Evolutionary conservation across 345 rosid species (phyloP).

Genomic region (Salix udensis): DNA sequence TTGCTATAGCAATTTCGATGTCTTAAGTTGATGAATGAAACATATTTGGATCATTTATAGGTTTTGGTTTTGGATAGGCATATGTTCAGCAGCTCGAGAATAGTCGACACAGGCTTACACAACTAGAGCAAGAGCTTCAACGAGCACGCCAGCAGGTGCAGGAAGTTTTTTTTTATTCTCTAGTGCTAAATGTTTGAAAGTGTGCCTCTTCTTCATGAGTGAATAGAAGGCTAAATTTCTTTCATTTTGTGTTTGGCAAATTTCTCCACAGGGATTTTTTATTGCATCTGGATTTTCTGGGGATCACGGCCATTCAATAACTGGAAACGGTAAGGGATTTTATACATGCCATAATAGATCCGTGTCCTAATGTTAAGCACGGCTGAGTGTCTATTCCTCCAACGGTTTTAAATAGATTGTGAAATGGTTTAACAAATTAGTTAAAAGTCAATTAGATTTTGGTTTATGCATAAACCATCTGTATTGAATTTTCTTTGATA

Average conservation of each 20-base stretch:
- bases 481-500: background rate
- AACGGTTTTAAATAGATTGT: background rate
- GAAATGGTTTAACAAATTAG: background rate
- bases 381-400: background rate
- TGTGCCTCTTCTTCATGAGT: background rate
- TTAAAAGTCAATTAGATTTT: background rate
- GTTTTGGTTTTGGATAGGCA: constrained; percentile 65
- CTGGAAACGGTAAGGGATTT: constrained; percentile 53
- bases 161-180: background rate
- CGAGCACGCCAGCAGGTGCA: constrained; percentile 71
- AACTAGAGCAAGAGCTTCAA: constrained; percentile 84
- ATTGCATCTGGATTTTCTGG: constrained; percentile 43
- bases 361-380: background rate
- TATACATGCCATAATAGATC: background rate
- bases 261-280: constrained; percentile 46
- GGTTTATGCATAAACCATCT: background rate
- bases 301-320: constrained; percentile 37
- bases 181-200: background rate
- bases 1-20: background rate
- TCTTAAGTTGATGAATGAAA: constrained; percentile 18
- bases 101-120: constrained; percentile 60
- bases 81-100: constrained; percentile 91
- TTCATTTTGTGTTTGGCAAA: background rate
- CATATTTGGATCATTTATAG: constrained; percentile 41
- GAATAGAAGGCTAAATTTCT: background rate